These are phyloP conservation scores for Fraxinus baroniana DNA, from an alignment of 305 asterid species.

Conservation along the genomic window DNA sequence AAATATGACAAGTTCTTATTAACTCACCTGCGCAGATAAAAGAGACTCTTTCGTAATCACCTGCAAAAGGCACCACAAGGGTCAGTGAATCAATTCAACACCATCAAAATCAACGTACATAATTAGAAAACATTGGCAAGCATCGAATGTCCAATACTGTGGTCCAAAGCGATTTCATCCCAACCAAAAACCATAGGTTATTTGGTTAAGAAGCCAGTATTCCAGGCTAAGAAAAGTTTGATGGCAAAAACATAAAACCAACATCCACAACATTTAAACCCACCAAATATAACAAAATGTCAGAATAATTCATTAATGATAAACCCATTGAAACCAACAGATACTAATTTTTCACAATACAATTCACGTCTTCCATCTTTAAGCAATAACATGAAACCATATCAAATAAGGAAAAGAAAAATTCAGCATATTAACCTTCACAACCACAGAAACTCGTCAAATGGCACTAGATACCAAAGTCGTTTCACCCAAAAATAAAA, in stretches of 20 bases:
- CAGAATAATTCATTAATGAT: background rate
- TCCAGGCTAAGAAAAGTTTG: background rate
- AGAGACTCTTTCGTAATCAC: conserved; percentile 86
- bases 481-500: background rate
- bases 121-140: background rate
- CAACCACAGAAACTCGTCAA: background rate
- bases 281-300: background rate
- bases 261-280: conserved; percentile 12
- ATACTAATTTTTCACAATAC: background rate
- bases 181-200: background rate
- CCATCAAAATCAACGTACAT: background rate
- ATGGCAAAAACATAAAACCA: conserved; percentile 8
- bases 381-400: background rate
- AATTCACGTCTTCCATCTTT: background rate
- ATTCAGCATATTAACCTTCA: background rate
- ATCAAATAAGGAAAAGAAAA: background rate
- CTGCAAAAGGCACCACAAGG: conserved; percentile 39
- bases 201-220: background rate
- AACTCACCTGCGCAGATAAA: conserved; percentile 84
- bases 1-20: background rate
- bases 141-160: background rate
- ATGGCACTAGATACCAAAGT: background rate
- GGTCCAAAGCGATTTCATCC: background rate
- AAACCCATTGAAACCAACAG: background rate
- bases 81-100: conserved; percentile 6